Evolutionary conservation across 2,329 filamentous ascomycete species (phyloP), one percentile per base, ranked within the genome.

Genomic region (Xylariaceae sp.): DNA sequence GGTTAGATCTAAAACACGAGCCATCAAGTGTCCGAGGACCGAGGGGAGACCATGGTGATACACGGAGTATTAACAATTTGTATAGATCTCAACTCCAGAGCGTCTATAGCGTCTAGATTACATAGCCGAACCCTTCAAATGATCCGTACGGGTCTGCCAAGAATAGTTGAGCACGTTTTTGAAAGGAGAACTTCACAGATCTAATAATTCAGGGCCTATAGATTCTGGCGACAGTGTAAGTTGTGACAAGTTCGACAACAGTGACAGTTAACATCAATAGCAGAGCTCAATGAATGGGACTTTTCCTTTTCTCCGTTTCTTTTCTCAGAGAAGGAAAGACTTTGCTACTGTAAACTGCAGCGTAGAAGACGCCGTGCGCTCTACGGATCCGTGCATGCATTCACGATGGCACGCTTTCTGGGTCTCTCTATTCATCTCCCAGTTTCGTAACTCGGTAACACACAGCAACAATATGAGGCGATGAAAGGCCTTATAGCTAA

Each of bases 361-460:
- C 9, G 17, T 49, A 23, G 10, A 10, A 49, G 17, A n/a, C 7
- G 45, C 8, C 9, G 30, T 49, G 13, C 2, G 17, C 47, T 49
- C 23, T 15, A 13, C 51, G 49, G 59, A 39, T 47, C 44, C 44
- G 13, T 57, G 56, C 55, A 57, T 59, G 42, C 52, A 52, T 53
- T 50, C 42, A 45, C 51, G 54, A 57, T 23, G 53, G 51, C 15
- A 30, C 5, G 23, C 23, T 30, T 4, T 30, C 4, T 30, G 23
- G 23, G 17, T 10, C 34, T 30, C 23, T 58, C 39, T 35, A 11
- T 17, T 18, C 9, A 30, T 30, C 4, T 30, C 8, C 15, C 4
- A 1, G 35, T 10, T 15, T 23, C 35, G n/a, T 23, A 15, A 23
- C 1, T 17, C 18, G 13, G 37, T 13, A 13, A n/a, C n/a, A 45